These are phyloP conservation scores for Microdochium paspali DNA, from an alignment of 2,329 filamentous ascomycete species.

Conservation along the genomic window DNA sequence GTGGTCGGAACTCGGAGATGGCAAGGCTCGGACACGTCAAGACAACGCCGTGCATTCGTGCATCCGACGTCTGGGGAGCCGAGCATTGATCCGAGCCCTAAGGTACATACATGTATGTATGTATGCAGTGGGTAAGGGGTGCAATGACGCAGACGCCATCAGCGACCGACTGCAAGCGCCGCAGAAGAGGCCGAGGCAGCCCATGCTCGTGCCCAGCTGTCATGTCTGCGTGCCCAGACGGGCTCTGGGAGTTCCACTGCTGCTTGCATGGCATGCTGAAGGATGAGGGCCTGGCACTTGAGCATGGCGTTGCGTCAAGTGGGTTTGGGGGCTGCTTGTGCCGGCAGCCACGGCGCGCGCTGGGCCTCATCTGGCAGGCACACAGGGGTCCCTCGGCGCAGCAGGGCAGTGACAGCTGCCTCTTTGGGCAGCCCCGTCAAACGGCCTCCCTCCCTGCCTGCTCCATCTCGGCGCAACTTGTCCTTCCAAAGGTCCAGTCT, in stretches of 20 bases:
- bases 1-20: neutral
- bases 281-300: too few relatives aligned
- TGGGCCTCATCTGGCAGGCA: neutral
- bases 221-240: too few relatives aligned
- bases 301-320: too few relatives aligned
- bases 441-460: neutral
- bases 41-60: too few relatives aligned
- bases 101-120: neutral
- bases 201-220: too few relatives aligned
- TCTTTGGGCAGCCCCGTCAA: neutral
- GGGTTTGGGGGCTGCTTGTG: neutral
- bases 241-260: too few relatives aligned
- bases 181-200: too few relatives aligned
- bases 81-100: too few relatives aligned
- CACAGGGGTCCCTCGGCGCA: neutral
- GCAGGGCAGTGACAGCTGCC: neutral
- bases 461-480: neutral
- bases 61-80: neutral
- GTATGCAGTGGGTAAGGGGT: neutral
- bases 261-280: too few relatives aligned
- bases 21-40: neutral
- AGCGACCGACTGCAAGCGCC: too few relatives aligned
- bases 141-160: neutral
- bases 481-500: neutral
- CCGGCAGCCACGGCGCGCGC: too few relatives aligned